phyloP scores from a whole-genome alignment of 164 flowering plant genomes.

The Liriodendron chinense region DNA sequence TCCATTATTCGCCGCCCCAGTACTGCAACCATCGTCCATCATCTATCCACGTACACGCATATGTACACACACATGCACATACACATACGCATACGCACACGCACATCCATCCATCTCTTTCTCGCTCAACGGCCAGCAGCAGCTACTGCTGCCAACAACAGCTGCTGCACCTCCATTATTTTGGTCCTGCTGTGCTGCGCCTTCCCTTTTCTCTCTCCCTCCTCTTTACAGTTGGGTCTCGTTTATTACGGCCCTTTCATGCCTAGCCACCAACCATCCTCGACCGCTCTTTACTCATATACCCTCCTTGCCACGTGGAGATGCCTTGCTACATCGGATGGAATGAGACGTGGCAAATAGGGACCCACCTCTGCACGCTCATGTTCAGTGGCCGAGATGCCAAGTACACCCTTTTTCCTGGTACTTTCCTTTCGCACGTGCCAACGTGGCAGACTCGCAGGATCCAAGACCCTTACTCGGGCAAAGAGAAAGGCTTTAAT shows the following conservation, averaged over 20 bases:
- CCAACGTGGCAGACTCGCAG: background rate
- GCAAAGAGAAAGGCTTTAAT: no score
- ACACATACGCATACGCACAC: no score
- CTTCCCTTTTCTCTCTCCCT: background rate
- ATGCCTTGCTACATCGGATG: background rate
- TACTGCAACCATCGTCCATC: background rate
- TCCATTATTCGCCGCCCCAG: conserved; percentile 12
- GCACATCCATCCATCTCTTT: conserved; percentile 1
- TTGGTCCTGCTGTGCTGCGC: background rate
- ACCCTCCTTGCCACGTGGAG: background rate
- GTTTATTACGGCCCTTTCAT: background rate
- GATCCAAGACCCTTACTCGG: background rate
- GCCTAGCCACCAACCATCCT: background rate
- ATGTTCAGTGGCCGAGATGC: background rate
- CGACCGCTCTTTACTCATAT: background rate
- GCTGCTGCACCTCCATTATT: conserved; percentile 5
- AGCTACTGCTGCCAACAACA: background rate
- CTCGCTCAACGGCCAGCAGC: background rate
- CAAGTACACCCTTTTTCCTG: background rate
- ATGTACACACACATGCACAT: background rate
- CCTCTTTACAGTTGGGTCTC: background rate
- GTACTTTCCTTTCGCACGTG: background rate
- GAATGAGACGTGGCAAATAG: background rate
- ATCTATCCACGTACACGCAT: background rate
- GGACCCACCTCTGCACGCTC: conserved; percentile 1